A percentile compares a stretch with the other conserved stretches of the same genome.
Evolutionary conservation across 2,329 filamentous ascomycete species (phyloP).

Genomic region (Penicillium freii): DNA sequence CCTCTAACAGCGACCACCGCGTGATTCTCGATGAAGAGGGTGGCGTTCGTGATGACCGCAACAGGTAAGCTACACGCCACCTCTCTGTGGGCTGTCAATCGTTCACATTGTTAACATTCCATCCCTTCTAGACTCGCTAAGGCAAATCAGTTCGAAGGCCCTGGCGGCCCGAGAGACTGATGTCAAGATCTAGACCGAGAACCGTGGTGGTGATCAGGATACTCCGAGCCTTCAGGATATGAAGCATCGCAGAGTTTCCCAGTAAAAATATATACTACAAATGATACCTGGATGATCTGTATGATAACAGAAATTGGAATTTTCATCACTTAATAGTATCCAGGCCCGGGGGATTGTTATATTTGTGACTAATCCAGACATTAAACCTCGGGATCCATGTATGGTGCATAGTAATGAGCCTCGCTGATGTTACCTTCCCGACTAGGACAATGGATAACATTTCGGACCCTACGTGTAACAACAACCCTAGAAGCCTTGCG

Average conservation of each 20-base stretch:
- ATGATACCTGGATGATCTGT: slow-evolving; percentile 5
- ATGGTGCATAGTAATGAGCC: neutral
- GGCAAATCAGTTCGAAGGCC: slow-evolving; percentile 38
- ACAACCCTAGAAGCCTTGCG: neutral
- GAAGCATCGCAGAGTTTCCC: slow-evolving; percentile 23
- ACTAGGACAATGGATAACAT: neutral
- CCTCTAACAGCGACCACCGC: slow-evolving; percentile 39
- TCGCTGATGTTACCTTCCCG: neutral
- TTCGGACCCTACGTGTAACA: neutral
- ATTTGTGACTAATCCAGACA: no score
- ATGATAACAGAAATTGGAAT: slow-evolving; percentile 3
- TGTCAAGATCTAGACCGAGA: slow-evolving; percentile 26
- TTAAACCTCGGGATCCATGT: no score
- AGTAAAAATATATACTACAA: slow-evolving; percentile 15
- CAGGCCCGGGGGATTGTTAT: no score
- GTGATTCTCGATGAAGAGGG: slow-evolving; percentile 45
- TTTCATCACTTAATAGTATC: neutral
- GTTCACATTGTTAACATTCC: slow-evolving; percentile 4
- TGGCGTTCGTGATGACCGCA: slow-evolving; percentile 38
- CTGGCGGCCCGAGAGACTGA: slow-evolving; percentile 39
- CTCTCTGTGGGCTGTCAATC: neutral
- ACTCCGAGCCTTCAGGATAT: slow-evolving; percentile 16
- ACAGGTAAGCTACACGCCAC: slow-evolving; percentile 29
- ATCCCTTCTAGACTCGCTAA: slow-evolving; percentile 30
- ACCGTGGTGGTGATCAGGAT: slow-evolving; percentile 27